These are phyloP conservation scores for Cryptococcus sp. DNA, from an alignment of 1,284 basidiomycete species.

Conservation along the genomic window DNA sequence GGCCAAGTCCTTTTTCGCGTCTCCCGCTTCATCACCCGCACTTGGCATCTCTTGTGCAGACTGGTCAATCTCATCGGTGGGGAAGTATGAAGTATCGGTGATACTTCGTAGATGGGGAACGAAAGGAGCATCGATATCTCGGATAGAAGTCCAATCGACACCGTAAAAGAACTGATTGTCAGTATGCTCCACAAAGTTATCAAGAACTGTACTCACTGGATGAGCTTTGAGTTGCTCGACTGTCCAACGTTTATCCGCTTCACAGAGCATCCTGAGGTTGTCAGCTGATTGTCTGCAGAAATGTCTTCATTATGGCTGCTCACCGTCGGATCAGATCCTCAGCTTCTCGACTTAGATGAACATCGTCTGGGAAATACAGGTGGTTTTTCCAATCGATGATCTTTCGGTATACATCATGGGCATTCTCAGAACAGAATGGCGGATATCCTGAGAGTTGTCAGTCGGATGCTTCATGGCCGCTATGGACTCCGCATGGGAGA, in stretches of 20 bases:
- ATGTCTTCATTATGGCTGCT: constrained; percentile 8
- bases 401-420: constrained; percentile 97
- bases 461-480: background rate
- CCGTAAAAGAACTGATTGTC: constrained; percentile 76
- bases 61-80: constrained; percentile 88
- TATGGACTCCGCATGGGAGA: background rate
- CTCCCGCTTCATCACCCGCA: constrained; percentile 60
- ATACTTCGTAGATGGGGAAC: constrained; percentile 87
- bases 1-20: constrained; percentile 79
- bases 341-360: constrained; percentile 86
- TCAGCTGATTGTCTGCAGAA: background rate
- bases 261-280: constrained; percentile 67
- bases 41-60: constrained; percentile 56
- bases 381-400: constrained; percentile 93
- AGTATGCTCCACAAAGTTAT: background rate
- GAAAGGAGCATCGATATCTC: constrained; percentile 91
- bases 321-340: constrained; percentile 82
- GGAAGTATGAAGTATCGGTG: constrained; percentile 96
- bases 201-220: constrained; percentile 48
- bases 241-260: constrained; percentile 69
- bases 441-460: constrained; percentile 60
- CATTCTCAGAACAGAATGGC: constrained; percentile 96
- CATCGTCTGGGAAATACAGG: constrained; percentile 91
- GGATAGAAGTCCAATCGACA: constrained; percentile 87
- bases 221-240: constrained; percentile 89